Evolutionary conservation across 2,329 filamentous ascomycete species (phyloP).

Genomic region (Scytalidium sp.): DNA sequence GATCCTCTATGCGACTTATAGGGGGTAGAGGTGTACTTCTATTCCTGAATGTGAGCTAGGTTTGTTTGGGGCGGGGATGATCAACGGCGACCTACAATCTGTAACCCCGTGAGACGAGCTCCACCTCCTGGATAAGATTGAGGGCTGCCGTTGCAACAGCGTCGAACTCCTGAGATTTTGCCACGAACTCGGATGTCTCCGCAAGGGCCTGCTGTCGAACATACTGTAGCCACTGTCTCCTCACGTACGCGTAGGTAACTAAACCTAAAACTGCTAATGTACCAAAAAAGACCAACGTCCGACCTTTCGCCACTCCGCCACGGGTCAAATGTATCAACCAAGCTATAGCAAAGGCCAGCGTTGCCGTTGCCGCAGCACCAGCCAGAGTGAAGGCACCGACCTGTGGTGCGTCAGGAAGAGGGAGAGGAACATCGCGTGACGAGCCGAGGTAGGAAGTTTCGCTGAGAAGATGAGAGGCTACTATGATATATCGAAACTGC

Average conservation of each 20-base stretch:
- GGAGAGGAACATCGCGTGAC: conserved; percentile 15
- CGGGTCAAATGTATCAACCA: conserved; percentile 72
- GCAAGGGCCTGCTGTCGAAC: conserved; percentile 71
- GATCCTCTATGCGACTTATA: conserved; percentile 87
- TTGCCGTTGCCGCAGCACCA: conserved; percentile 64
- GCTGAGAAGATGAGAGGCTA: conserved; percentile 84
- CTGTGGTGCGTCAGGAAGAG: conserved; percentile 17
- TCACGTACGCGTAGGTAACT: conserved; percentile 68
- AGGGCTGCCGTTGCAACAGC: conserved; percentile 72
- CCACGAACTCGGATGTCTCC: conserved; percentile 66
- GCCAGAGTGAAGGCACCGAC: conserved; percentile 52
- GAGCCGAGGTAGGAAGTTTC: conserved; percentile 54
- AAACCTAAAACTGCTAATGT: conserved; percentile 48
- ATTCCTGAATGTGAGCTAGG: conserved; percentile 16
- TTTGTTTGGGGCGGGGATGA: neutral
- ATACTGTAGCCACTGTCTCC: conserved; percentile 78
- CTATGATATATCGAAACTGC: conserved; percentile 88
- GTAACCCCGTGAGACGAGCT: conserved; percentile 88
- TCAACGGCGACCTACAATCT: conserved; percentile 58
- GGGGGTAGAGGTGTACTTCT: conserved; percentile 88
- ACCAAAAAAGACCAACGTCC: conserved; percentile 43
- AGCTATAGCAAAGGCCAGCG: conserved; percentile 50
- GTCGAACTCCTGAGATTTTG: conserved; percentile 78
- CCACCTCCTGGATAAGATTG: conserved; percentile 88
- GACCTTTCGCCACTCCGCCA: conserved; percentile 54